Evolutionary conservation across 257 asterid species (phyloP).

Genomic region (Gentiana straminea): DNA sequence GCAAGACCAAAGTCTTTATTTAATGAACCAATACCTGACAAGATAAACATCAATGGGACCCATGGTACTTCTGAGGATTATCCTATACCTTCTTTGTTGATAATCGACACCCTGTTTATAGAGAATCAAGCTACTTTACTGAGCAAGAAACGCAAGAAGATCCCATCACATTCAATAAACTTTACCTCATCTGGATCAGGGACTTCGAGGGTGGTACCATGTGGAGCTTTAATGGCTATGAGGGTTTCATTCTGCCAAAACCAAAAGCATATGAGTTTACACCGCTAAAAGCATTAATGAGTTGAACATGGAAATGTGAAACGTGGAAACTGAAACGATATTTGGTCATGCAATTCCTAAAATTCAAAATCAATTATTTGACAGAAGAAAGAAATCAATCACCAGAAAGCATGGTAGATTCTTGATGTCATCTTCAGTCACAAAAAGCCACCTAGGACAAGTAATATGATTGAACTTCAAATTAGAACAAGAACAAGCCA

Average conservation of each 20-base stretch:
- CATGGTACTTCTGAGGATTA: constrained; percentile 93
- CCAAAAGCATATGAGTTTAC: background rate
- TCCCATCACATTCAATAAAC: constrained; percentile 5
- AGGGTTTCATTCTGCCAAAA: constrained; percentile 76
- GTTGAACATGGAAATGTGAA: background rate
- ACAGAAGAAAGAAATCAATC: constrained; percentile 7
- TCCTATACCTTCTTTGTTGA: constrained; percentile 90
- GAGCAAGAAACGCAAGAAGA: constrained; percentile 15
- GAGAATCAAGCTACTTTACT: constrained; percentile 8
- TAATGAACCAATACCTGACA: constrained; percentile 52
- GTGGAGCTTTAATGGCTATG: constrained; percentile 93
- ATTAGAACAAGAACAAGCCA: constrained; percentile 9
- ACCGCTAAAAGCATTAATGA: background rate
- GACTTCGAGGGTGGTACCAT: constrained; percentile 94
- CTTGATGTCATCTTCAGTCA: constrained; percentile 85
- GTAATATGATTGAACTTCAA: constrained; percentile 12
- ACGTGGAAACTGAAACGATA: background rate
- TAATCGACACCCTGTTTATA: constrained; percentile 69
- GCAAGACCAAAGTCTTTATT: background rate
- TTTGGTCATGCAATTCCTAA: too few species aligned
- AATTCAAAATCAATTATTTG: background rate
- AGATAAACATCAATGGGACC: constrained; percentile 96
- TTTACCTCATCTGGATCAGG: constrained; percentile 95
- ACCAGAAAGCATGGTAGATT: constrained; percentile 81
- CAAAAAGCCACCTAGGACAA: constrained; percentile 71